These are phyloP conservation scores for Peziza echinospora DNA, from an alignment of 495 filamentous ascomycete genomes.

Conservation along the genomic window DNA sequence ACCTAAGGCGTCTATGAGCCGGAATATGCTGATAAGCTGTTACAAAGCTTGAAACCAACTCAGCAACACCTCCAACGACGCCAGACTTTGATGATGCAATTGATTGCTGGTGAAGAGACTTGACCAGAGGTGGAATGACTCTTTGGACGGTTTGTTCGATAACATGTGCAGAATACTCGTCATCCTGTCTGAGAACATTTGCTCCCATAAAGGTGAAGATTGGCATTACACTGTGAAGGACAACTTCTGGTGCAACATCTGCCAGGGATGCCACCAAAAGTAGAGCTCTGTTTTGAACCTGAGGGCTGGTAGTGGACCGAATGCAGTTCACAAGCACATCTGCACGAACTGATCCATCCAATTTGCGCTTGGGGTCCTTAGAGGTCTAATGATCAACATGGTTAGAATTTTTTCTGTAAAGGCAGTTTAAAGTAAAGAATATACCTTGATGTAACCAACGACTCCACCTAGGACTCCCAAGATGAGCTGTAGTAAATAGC, in stretches of 20 bases:
- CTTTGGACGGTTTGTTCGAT: constrained; percentile 74
- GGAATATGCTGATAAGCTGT: constrained; percentile 91
- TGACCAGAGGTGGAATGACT: constrained; percentile 76
- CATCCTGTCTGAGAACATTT: constrained; percentile 66
- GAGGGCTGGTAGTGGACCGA: constrained; percentile 63
- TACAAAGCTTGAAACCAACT: constrained; percentile 75
- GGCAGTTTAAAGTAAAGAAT: neutral
- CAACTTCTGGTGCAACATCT: constrained; percentile 60
- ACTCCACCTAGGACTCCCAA: constrained; percentile 58
- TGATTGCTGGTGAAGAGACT: constrained; percentile 48
- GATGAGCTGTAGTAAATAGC: constrained; percentile 63
- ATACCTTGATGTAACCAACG: constrained; percentile 45
- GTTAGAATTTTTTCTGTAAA: neutral
- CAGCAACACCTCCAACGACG: constrained; percentile 54
- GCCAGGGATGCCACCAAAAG: constrained; percentile 72
- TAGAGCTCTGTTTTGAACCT: constrained; percentile 77
- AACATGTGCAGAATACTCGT: constrained; percentile 88
- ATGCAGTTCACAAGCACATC: constrained; percentile 84
- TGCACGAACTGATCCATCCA: constrained; percentile 56
- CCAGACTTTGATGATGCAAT: constrained; percentile 20
- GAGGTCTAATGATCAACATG: constrained; percentile 5
- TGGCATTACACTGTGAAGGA: constrained; percentile 93
- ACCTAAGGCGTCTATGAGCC: constrained; percentile 49
- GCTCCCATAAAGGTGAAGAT: constrained; percentile 96
- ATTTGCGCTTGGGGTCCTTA: constrained; percentile 29